phyloP scores from a whole-genome alignment of 352 stramenopile species.

The Blastocystis sp. region DNA sequence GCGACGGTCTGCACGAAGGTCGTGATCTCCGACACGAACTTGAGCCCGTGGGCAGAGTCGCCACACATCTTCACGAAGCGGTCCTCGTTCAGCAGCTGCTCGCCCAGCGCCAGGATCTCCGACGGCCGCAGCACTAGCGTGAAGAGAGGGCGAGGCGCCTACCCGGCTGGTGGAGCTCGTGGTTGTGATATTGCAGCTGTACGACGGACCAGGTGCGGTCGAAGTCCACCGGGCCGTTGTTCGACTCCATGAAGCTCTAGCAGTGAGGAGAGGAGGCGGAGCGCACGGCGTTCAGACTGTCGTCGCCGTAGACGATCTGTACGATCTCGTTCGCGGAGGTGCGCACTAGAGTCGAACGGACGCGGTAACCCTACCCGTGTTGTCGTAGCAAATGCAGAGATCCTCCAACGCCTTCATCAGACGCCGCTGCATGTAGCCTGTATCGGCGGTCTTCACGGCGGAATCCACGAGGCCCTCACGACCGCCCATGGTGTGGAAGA shows the following conservation, averaged over 20 bases:
- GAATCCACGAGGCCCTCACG: conserved; percentile 98
- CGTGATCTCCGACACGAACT: conserved; percentile 85
- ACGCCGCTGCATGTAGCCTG: conserved; percentile 96
- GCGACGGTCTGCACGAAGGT: conserved; percentile 76
- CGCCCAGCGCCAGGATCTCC: conserved; percentile 81
- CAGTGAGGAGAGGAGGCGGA: neutral
- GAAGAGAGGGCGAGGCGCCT: conserved; percentile 7
- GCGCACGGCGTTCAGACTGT: conserved; percentile 88
- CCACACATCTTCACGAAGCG: conserved; percentile 81
- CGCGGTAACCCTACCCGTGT: conserved; percentile 74
- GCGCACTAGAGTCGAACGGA: conserved; percentile 74
- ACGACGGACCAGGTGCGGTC: conserved; percentile 86
- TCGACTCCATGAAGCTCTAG: conserved; percentile 76
- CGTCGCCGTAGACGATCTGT: conserved; percentile 98
- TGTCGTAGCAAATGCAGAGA: conserved; percentile 89
- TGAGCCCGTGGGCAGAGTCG: conserved; percentile 77
- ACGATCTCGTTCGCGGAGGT: conserved; percentile 89
- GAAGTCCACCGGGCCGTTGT: conserved; percentile 92
- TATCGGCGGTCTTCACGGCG: conserved; percentile 98
- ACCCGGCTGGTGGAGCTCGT: neutral
- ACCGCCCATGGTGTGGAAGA: conserved; percentile 99
- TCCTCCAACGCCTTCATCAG: conserved; percentile 97
- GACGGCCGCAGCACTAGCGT: conserved; percentile 77
- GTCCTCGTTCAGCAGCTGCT: conserved; percentile 80
- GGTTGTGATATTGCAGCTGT: conserved; percentile 79